Conservation (phyloP, 768 basidiomycete species). For the Serendipita vermifera region DNA sequence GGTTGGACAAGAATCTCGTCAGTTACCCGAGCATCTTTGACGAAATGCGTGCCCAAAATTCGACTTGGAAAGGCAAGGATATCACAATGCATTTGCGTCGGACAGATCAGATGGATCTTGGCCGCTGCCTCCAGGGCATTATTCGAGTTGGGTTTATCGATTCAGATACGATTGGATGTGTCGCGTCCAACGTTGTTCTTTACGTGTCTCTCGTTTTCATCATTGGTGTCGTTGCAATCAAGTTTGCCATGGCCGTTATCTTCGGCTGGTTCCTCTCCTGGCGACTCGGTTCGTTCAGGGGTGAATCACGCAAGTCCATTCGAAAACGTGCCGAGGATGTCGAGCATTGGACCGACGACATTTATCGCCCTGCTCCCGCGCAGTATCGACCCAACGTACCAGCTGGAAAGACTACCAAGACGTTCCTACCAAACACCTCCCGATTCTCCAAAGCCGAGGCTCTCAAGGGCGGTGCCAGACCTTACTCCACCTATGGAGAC, state of each 20-base stretch:
- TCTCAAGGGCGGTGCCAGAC: conserved; percentile 29
- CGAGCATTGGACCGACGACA: conserved; percentile 93
- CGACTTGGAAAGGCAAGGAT: conserved; percentile 69
- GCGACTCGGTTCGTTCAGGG: conserved; percentile 84
- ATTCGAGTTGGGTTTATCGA: conserved; percentile 88
- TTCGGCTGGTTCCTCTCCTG: conserved; percentile 99
- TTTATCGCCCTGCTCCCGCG: conserved; percentile 85
- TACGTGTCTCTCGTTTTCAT: conserved; percentile 95
- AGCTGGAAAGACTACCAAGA: conserved; percentile 33
- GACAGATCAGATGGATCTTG: conserved; percentile 50
- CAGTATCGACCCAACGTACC: conserved; percentile 78
- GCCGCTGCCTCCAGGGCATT: conserved; percentile 74
- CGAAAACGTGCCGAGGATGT: conserved; percentile 83
- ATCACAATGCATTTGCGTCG: conserved; percentile 78
- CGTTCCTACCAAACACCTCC: conserved; percentile 34
- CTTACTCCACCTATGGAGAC: conserved; percentile 14
- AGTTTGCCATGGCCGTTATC: conserved; percentile 91
- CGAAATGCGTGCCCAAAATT: conserved; percentile 51
- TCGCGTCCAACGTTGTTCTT: conserved; percentile 88
- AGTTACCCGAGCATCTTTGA: conserved; percentile 76
- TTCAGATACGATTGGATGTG: conserved; percentile 87
- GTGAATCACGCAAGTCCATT: conserved; percentile 84
- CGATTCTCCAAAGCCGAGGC: conserved; percentile 55
- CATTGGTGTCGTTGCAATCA: conserved; percentile 88
- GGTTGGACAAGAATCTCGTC: conserved; percentile 73